Percentiles rank a stretch among this genome's conserved stretches.
These are phyloP conservation scores for Hypericum androsaemum DNA, from an alignment of 345 rosid species.

Conservation along the genomic window DNA sequence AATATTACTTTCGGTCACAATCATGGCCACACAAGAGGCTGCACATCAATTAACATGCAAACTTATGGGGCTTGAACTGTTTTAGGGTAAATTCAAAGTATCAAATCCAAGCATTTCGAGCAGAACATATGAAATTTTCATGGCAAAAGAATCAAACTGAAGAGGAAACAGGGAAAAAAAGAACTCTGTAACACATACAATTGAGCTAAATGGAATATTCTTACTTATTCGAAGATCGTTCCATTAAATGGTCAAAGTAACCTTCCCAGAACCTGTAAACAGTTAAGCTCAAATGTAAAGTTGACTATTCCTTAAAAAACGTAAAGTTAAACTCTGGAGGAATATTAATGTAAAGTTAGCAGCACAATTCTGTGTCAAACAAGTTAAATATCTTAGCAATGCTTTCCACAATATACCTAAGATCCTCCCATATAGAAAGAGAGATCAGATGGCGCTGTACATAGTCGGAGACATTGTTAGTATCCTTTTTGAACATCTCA, in stretches of 20 bases:
- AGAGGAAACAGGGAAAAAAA: slow-evolving; percentile 3
- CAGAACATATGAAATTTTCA: too few species aligned
- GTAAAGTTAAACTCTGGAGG: background rate
- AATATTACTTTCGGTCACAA: too few species aligned
- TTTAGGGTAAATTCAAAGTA: too few species aligned
- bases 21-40: too few species aligned
- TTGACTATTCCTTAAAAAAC: too few species aligned
- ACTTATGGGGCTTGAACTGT: too few species aligned
- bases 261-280: slow-evolving; percentile 95
- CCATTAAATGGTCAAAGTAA: slow-evolving; percentile 87
- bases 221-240: slow-evolving; percentile 76
- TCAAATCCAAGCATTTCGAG: too few species aligned
- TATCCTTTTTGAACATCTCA: slow-evolving; percentile 88
- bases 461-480: slow-evolving; percentile 80
- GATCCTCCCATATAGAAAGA: slow-evolving; percentile 92
- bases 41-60: too few species aligned
- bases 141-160: background rate
- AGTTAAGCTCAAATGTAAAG: background rate
- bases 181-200: slow-evolving; percentile 10
- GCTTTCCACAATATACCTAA: slow-evolving; percentile 36
- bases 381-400: slow-evolving; percentile 1
- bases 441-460: slow-evolving; percentile 93
- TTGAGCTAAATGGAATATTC: slow-evolving; percentile 24
- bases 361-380: slow-evolving; percentile 8
- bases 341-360: background rate